Percentiles rank a stretch among this genome's conserved stretches.
Evolutionary conservation across 1,284 basidiomycete genomes (phyloP).

Genomic region (Apiotrichum domesticum): DNA sequence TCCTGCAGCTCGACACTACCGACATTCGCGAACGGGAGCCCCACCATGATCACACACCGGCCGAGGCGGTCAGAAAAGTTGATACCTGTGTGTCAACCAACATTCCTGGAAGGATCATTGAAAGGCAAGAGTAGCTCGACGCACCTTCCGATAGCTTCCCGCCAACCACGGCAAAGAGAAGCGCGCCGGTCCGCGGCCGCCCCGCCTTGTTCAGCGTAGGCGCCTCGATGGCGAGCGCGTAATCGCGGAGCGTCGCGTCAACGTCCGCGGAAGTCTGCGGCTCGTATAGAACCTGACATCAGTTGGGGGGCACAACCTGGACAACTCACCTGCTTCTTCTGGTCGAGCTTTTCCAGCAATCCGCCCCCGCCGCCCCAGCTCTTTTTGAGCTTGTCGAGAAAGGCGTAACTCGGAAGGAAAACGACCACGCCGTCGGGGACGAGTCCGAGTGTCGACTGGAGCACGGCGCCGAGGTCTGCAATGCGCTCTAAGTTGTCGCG

Average conservation of each 20-base stretch:
- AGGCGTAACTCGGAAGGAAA: slow-evolving; percentile 89
- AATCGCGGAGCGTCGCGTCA: slow-evolving; percentile 69
- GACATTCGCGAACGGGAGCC: slow-evolving; percentile 88
- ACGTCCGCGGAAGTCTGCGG: slow-evolving; percentile 72
- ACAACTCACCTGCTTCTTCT: slow-evolving; percentile 62
- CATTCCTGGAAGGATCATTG: too few species aligned
- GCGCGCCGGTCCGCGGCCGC: slow-evolving; percentile 7
- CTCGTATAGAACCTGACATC: slow-evolving; percentile 74
- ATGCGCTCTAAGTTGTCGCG: slow-evolving; percentile 65
- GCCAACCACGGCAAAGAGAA: not conserved
- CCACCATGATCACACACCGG: slow-evolving; percentile 80
- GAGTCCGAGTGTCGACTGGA: slow-evolving; percentile 70
- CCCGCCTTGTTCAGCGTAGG: slow-evolving; percentile 1
- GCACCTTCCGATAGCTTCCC: slow-evolving; percentile 89
- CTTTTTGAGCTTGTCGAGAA: slow-evolving; percentile 62
- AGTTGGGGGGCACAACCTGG: too few species aligned
- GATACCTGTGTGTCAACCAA: slow-evolving; percentile 51
- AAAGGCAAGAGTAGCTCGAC: not conserved
- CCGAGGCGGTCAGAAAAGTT: slow-evolving; percentile 91
- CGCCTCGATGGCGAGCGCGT: slow-evolving; percentile 56
- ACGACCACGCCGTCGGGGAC: slow-evolving; percentile 85
- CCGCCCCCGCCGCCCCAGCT: slow-evolving; percentile 61
- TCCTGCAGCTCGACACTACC: slow-evolving; percentile 86
- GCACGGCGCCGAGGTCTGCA: slow-evolving; percentile 73
- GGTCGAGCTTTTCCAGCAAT: slow-evolving; percentile 57